Base-by-base conservation (phyloP, 2,329 filamentous ascomycete genomes). In the Aspergillus awamori region DNA sequence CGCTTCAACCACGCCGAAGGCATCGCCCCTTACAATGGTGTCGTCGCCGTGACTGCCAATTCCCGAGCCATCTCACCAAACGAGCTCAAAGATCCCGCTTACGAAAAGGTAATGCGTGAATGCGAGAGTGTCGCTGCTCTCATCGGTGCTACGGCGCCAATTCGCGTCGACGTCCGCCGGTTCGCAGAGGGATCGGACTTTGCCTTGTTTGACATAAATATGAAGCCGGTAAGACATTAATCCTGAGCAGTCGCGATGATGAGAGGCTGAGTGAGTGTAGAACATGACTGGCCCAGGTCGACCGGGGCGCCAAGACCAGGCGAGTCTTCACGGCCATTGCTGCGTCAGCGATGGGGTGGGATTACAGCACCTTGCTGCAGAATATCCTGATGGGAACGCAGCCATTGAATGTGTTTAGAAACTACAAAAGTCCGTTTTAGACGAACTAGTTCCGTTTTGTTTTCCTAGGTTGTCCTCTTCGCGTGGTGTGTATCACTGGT, bases 1-100 rank as follows among this genome's bases (percentile, higher is more conserved):
- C 74, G 81, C 3, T 83, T 81, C 70, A 83, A 83, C 62, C 82
- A 84, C 49, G 62, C 71, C 1, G 71, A 80, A 41, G 80, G 77
- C 2, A 77, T 84, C 15, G 81, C 81, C 4, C 81, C 81, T 2
- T 84, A 83, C 64, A 84, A 80, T 49, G 81, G 81, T 0, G 70
- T 73, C 1, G 78, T 84, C 0, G 81, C 81, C 2, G 33, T 58
- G 8, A 58, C 33, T 20, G 22, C 28, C 6, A 58, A 51, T 15
- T 58, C 55, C 11, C 55, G 55, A 13, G 45, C 36, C 4, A 33
- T 58, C 24, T 43, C 55, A 3, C 22, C 24, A 3, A 15, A 33
- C 11, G 45, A 58, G 15, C 41, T 58, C 45, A 17, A 52, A 22
- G 45, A 52, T 28, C 3, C 20, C 4, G 51, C 30, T 2, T 58